A percentile compares a stretch with the other conserved stretches of the same genome.
These are phyloP conservation scores for Fraxinus nigra DNA, from an alignment of 305 asterid species.

Conservation along the genomic window DNA sequence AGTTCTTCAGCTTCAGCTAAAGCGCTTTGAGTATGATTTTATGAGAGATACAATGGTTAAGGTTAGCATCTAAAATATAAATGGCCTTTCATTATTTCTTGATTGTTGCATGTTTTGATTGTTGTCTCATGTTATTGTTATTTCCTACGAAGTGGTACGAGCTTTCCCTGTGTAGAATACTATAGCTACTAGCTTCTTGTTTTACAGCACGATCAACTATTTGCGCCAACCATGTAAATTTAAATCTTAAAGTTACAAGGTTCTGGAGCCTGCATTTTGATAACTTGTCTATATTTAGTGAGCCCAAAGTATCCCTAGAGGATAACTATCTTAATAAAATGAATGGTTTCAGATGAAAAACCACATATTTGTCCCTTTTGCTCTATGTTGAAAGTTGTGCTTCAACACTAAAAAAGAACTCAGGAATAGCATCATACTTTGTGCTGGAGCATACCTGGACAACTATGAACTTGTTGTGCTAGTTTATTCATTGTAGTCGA, in stretches of 20 bases:
- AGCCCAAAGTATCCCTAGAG: neutral
- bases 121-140: neutral
- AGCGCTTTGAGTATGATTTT: slow-evolving; percentile 95
- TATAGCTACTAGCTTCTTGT: neutral
- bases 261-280: neutral
- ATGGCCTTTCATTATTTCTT: neutral
- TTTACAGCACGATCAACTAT: neutral
- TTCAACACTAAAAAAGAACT: neutral
- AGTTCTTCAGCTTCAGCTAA: slow-evolving; percentile 93
- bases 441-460: neutral
- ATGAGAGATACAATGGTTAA: slow-evolving; percentile 95
- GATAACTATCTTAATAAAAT: neutral
- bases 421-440: neutral
- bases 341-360: neutral
- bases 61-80: slow-evolving; percentile 48
- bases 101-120: neutral
- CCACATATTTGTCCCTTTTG: neutral
- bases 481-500: neutral
- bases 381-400: neutral
- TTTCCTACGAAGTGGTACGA: neutral
- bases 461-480: neutral
- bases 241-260: neutral
- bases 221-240: neutral
- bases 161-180: neutral
- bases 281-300: neutral